Base-by-base conservation (phyloP, 345 rosid species). In the Eucalyptus tenuipes region DNA sequence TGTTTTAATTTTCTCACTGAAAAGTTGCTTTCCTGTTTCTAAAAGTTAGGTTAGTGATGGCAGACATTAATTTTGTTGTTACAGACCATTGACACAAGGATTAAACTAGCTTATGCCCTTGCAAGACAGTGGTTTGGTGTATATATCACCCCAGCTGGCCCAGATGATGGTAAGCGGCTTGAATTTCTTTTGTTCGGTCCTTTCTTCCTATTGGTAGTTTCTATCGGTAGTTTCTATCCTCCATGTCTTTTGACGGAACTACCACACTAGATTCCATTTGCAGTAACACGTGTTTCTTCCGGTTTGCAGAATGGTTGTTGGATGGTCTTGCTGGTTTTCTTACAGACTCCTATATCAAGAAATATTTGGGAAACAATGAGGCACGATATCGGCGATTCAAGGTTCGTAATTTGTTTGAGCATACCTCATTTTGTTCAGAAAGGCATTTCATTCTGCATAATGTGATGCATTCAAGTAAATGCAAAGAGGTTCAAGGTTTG, bases 41-140 rank as follows among this genome's bases (percentile, higher is more conserved):
- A 20, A 31, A 48, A 47, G 37, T 31, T 31, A 27, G 87, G 82
- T 75, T 37, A 75, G 81, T 37, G 53, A 89, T 81, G 91, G 92
- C 86, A 91, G 90, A 53, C 87, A 87, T n/a, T 85, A 89, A 86
- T 86, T 90, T 87, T 91, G 25, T 89, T 87, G 89, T 89, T 86
- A 91, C 96, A 98, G 99, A 93, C 95, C 71, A 95, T 97, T 92
- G 98, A 95, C 85, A 95, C 99, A 7, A 94, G 99, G 93, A 91
- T 96, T 90, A 98, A 95, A 92, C 94, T 98, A 93, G 98, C 98
- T 88, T 95, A 91, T 91, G 96, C 97, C 84, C 97, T 98, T 88
- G 99, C 99, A 85, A 97, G 94, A 88, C 99, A 98, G 93, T 98
- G 99, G 99, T 98, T 98, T 94, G 99, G 99, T 71, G 94, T 94